phyloP scores from a whole-genome alignment of 1,139 yeast species.

The Candida sp. region DNA sequence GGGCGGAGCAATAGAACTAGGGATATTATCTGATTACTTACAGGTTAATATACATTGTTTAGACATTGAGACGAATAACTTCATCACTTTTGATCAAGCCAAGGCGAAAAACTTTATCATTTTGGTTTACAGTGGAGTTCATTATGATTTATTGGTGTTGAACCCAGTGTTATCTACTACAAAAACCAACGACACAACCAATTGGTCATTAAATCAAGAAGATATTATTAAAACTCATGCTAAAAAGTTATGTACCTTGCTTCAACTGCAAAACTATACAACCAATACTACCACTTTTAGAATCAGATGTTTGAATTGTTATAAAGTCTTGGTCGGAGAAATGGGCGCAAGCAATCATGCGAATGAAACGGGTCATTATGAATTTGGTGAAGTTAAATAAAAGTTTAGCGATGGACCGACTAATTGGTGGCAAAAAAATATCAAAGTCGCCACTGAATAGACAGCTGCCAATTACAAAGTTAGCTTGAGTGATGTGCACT shows the following conservation, averaged over 20 bases:
- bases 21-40: constrained; percentile 57
- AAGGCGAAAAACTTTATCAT: constrained; percentile 40
- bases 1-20: constrained; percentile 87
- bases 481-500: no score
- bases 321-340: constrained; percentile 56
- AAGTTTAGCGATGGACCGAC: no score
- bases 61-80: constrained; percentile 63
- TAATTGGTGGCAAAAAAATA: no score
- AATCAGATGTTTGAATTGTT: constrained; percentile 59
- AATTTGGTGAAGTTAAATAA: constrained; percentile 60
- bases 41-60: constrained; percentile 55
- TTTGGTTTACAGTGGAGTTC: constrained; percentile 69
- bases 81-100: constrained; percentile 52
- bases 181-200: constrained; percentile 32
- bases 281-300: constrained; percentile 66
- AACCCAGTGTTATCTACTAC: constrained; percentile 23
- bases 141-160: constrained; percentile 63
- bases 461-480: no score
- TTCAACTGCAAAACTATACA: constrained; percentile 55
- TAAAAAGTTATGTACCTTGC: constrained; percentile 31
- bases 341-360: constrained; percentile 70
- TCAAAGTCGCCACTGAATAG: background rate
- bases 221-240: constrained; percentile 6
- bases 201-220: constrained; percentile 27
- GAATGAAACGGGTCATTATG: constrained; percentile 55